Evolutionary conservation across 768 basidiomycete species (phyloP).

Genomic region (Fistulinella prunicolor): DNA sequence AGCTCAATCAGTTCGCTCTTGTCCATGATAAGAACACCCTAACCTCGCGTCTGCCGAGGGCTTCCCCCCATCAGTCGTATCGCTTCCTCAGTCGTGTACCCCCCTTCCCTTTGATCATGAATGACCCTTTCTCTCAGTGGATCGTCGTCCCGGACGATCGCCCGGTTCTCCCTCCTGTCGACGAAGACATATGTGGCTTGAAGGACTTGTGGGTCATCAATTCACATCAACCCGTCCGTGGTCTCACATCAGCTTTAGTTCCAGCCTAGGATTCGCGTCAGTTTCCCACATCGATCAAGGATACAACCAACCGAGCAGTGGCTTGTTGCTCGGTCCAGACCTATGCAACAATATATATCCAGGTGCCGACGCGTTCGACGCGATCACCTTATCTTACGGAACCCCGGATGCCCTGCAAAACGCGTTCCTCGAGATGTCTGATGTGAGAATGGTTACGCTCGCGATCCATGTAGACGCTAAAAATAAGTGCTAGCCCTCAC

Average conservation of each 20-base stretch:
- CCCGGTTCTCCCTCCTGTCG: conserved; percentile 18
- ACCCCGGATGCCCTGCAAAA: not conserved
- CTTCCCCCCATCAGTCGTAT: conserved; percentile 3
- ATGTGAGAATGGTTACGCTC: conserved; percentile 13
- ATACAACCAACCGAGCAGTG: conserved; percentile 3
- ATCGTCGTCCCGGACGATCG: conserved; percentile 17
- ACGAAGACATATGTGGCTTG: conserved; percentile 17
- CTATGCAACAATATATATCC: not conserved
- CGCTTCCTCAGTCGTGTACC: not conserved
- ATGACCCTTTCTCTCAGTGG: conserved; percentile 14
- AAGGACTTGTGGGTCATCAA: conserved; percentile 22
- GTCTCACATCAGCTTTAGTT: conserved; percentile 10
- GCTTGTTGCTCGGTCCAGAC: conserved; percentile 13
- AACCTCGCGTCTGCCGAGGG: conserved; percentile 11
- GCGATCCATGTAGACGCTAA: not conserved
- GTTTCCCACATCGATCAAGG: not conserved
- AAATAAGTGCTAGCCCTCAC: conserved; percentile 2
- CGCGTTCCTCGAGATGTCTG: not conserved
- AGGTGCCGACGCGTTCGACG: not conserved
- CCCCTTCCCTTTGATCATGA: conserved; percentile 9
- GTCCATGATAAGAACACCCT: conserved; percentile 30
- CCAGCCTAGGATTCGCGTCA: not conserved
- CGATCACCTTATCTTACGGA: not conserved
- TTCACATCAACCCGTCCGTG: not conserved
- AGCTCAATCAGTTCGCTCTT: conserved; percentile 18